A percentile compares a stretch with the other conserved stretches of the same genome.
Conservation (phyloP, 2,329 filamentous ascomycete genomes). For the Neofusicoccum cordaticola region DNA sequence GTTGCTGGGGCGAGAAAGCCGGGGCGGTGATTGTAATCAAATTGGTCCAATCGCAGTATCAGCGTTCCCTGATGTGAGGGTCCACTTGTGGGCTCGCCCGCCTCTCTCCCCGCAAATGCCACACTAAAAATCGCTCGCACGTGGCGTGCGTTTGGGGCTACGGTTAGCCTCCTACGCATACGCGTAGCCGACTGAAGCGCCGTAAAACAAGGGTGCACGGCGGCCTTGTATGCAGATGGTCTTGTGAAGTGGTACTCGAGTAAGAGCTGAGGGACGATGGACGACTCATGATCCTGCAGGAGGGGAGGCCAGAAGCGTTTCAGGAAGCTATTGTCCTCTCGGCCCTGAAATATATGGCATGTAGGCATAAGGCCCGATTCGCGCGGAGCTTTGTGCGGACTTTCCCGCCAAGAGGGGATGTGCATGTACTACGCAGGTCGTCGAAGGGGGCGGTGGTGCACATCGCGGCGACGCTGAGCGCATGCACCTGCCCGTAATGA, state of each 20-base stretch:
- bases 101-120: not conserved
- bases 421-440: not conserved
- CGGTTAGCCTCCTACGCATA: not conserved
- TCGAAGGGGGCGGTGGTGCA: not conserved
- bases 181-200: not conserved
- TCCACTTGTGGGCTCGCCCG: not conserved
- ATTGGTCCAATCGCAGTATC: not conserved
- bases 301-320: not conserved
- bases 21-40: conserved; percentile 3
- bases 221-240: not conserved
- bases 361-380: not conserved
- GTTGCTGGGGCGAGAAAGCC: not conserved
- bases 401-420: not conserved
- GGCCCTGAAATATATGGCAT: not conserved
- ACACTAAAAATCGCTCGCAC: not conserved
- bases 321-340: not conserved
- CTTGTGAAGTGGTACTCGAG: not conserved
- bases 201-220: not conserved
- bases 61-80: not conserved
- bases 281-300: not conserved
- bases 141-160: not conserved
- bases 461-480: not conserved
- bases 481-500: not conserved
- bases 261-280: not conserved
- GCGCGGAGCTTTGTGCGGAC: conserved; percentile 4